A percentile compares a stretch with the other conserved stretches of the same genome.
Evolutionary conservation across 331 rosid genomes (phyloP).

Genomic region (Malus hybrid): DNA sequence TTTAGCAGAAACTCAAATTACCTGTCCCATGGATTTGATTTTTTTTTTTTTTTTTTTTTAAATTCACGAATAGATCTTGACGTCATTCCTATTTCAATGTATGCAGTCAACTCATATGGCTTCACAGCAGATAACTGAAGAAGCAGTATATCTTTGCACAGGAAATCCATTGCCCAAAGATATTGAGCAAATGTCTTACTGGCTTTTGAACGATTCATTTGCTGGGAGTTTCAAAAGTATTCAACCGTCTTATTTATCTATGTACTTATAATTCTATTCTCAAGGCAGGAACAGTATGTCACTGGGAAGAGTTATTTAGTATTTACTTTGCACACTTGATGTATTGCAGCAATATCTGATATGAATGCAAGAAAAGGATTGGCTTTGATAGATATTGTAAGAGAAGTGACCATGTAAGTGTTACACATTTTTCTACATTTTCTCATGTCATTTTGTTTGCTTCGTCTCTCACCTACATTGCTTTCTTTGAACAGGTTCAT

Average conservation of each 20-base stretch:
- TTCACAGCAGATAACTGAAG: constrained; percentile 78
- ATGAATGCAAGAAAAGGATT: constrained; percentile 75
- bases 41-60: too few relatives aligned
- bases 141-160: constrained; percentile 83
- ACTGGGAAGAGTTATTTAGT: too few relatives aligned
- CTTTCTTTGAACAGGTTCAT: constrained; percentile 55
- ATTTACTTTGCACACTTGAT: too few relatives aligned
- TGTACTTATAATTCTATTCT: not conserved
- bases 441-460: constrained; percentile 3
- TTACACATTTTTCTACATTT: constrained; percentile 5
- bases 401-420: constrained; percentile 96
- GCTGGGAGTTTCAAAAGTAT: constrained; percentile 68
- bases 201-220: constrained; percentile 81
- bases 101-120: constrained; percentile 90
- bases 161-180: constrained; percentile 93
- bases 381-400: constrained; percentile 88
- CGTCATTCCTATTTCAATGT: constrained; percentile 10
- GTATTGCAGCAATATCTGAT: constrained; percentile 53
- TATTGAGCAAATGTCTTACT: constrained; percentile 76
- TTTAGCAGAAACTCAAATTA: not conserved
- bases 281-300: not conserved
- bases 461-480: constrained; percentile 7
- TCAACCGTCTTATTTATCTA: constrained; percentile 2
- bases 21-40: not conserved
- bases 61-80: not conserved